Evolutionary conservation across 1,284 basidiomycete genomes (phyloP).

Genomic region (Calocybe gambosa): DNA sequence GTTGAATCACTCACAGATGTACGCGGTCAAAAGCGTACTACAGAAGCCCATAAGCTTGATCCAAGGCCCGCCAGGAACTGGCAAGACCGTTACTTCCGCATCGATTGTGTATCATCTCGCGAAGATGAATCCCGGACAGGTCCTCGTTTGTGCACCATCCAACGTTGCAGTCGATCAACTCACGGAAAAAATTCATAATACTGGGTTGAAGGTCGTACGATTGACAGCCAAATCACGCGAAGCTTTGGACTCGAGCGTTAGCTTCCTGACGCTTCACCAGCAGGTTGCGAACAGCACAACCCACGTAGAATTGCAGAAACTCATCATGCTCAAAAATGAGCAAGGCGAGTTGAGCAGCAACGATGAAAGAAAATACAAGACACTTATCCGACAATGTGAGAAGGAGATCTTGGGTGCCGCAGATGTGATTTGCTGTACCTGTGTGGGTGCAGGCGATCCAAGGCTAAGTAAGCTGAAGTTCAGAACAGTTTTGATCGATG

Average conservation of each 20-base stretch:
- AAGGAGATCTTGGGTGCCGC: slow-evolving; percentile 94
- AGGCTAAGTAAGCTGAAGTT: slow-evolving; percentile 96
- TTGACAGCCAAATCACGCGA: slow-evolving; percentile 97
- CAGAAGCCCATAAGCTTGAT: slow-evolving; percentile 99
- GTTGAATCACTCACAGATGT: slow-evolving; percentile 99
- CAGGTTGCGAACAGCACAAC: slow-evolving; percentile 96
- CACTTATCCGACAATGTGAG: slow-evolving; percentile 90
- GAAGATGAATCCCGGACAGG: slow-evolving; percentile 99
- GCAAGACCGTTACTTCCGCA: slow-evolving; percentile 99
- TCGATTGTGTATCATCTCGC: slow-evolving; percentile 98
- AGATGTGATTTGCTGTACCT: slow-evolving; percentile 98
- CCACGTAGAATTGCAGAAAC: slow-evolving; percentile 93
- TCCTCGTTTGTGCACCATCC: slow-evolving; percentile 97
- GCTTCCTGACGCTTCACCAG: slow-evolving; percentile 93
- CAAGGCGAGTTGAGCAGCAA: slow-evolving; percentile 95
- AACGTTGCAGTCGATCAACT: slow-evolving; percentile 99
- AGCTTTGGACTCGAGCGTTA: slow-evolving; percentile 89
- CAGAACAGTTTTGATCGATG: slow-evolving; percentile 96
- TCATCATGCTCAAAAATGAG: slow-evolving; percentile 96
- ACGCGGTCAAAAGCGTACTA: slow-evolving; percentile 96
- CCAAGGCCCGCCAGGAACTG: slow-evolving; percentile 97
- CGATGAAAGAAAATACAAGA: slow-evolving; percentile 98
- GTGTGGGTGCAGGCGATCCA: slow-evolving; percentile 96
- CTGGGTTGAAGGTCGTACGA: slow-evolving; percentile 96
- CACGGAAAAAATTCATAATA: slow-evolving; percentile 97